A percentile compares a stretch with the other conserved stretches of the same genome.
Evolutionary conservation across 495 filamentous ascomycete species (phyloP).

Genomic region (Amphirosellinia nigrospora): DNA sequence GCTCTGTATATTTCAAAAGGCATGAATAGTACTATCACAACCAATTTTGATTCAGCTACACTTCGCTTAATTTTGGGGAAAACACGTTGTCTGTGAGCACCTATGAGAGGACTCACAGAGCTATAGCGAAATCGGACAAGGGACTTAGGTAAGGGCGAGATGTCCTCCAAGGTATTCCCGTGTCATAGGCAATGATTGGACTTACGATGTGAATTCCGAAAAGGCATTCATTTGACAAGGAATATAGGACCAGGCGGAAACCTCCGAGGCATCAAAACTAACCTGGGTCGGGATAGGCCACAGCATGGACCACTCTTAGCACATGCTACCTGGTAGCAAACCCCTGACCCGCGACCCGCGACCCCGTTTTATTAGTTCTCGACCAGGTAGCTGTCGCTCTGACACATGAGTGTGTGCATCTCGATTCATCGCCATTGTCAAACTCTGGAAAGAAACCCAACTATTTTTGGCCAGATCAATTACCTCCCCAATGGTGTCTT

Average conservation of each 20-base stretch:
- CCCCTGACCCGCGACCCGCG: not conserved
- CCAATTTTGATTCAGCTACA: not conserved
- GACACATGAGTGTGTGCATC: conserved; percentile 30
- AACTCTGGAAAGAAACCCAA: conserved; percentile 16
- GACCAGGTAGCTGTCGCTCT: conserved; percentile 12
- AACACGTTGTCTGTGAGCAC: not conserved
- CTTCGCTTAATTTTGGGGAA: not conserved
- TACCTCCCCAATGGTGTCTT: no score
- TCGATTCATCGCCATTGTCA: conserved; percentile 38
- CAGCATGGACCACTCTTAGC: conserved; percentile 13
- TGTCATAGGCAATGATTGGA: not conserved
- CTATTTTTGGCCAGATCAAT: not conserved
- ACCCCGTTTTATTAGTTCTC: not conserved
- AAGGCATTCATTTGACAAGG: no score
- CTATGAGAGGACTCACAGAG: not conserved
- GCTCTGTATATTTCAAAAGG: not conserved
- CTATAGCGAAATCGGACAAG: not conserved
- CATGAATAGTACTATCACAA: not conserved
- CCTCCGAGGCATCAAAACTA: not conserved
- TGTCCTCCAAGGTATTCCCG: not conserved
- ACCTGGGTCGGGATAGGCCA: no score
- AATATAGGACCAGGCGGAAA: not conserved
- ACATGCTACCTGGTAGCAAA: conserved; percentile 1
- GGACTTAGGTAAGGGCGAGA: not conserved
- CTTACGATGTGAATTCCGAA: conserved; percentile 6